Base-by-base conservation (phyloP, 2,329 filamentous ascomycete genomes). In the Hymenoscyphus fraxineus region DNA sequence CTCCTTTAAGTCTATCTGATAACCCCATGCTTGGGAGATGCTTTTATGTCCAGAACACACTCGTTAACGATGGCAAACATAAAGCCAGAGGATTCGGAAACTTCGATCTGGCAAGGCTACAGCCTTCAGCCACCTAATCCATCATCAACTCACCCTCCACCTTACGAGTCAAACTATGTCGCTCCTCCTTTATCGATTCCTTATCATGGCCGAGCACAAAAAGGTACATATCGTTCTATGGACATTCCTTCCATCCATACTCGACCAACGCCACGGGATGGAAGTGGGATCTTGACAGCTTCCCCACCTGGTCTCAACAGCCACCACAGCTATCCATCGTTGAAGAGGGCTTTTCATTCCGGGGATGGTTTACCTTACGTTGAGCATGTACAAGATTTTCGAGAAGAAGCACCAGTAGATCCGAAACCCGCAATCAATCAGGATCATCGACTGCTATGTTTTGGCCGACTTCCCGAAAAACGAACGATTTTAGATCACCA, bases 401-500 rank as follows among this genome's bases (percentile, higher is more conserved):
- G 71, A 63, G 74, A 75, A 61, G 74, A 76, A 4, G 31, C 69
- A n/a, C 68, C 70, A 59, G 73, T 74, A 15, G 61, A 64, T 12
- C 65, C 66, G 19, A 73, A 75, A 60, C 71, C 73, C 19, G 69
- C 69, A 35, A 75, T 76, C 55, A 73, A 72, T 60, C 71, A 75
- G 63, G 74, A 75, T 58, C 73, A 76, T 64, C 67, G 72, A 62
- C 67, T 76, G 31, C 69, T 76, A n/a, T 75, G 71, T 40, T 76
- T 76, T 67, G 68, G 65, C 47, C 68, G 66, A 56, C 57, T 70
- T 47, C 69, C 68, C 16, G 69, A 80, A 32, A 83, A 82, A 64
- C 69, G 72, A 64, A 78, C 78, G 6, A 75, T 85, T 31, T 76
- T 85, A 61, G 83, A 84, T 70, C 80, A 79, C 67, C 77, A 80